Evolutionary conservation across 352 stramenopile species (phyloP).

Genomic region (Globisporangium cederbergense): DNA sequence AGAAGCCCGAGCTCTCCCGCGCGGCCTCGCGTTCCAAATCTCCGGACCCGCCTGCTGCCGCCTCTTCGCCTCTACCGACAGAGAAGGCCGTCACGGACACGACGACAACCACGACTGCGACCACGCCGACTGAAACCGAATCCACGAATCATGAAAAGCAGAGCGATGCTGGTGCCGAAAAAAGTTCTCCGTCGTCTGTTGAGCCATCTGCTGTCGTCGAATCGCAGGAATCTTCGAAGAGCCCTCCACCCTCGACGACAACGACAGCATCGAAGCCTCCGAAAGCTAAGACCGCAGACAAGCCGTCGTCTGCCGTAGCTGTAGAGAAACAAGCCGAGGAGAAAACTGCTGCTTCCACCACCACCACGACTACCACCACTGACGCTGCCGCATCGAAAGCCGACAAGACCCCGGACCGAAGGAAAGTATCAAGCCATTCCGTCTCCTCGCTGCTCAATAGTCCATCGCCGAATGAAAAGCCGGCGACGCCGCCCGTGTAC

Average conservation of each 20-base stretch:
- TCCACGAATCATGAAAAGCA: neutral
- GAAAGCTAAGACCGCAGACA: neutral
- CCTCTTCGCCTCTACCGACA: neutral
- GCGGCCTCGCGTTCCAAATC: conserved; percentile 14
- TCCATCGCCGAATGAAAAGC: conserved; percentile 41
- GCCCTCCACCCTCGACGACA: neutral
- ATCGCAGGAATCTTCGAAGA: neutral
- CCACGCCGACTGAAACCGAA: conserved; percentile 3
- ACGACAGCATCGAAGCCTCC: neutral
- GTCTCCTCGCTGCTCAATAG: conserved; percentile 78
- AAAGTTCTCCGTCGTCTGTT: neutral
- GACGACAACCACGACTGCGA: conserved; percentile 3
- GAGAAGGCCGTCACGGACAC: neutral
- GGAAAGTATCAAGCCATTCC: conserved; percentile 49
- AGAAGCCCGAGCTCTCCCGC: conserved; percentile 19
- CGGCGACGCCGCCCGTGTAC: conserved; percentile 25
- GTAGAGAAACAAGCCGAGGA: neutral
- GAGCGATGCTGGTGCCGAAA: neutral
- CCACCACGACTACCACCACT: neutral
- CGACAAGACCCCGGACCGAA: conserved; percentile 20
- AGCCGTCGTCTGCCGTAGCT: neutral
- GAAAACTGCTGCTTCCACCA: neutral
- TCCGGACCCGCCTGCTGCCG: neutral
- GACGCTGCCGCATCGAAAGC: neutral
- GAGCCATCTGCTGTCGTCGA: conserved; percentile 2